These are phyloP conservation scores for Hygrocybe coccinea DNA, from an alignment of 768 basidiomycete species.

Conservation along the genomic window DNA sequence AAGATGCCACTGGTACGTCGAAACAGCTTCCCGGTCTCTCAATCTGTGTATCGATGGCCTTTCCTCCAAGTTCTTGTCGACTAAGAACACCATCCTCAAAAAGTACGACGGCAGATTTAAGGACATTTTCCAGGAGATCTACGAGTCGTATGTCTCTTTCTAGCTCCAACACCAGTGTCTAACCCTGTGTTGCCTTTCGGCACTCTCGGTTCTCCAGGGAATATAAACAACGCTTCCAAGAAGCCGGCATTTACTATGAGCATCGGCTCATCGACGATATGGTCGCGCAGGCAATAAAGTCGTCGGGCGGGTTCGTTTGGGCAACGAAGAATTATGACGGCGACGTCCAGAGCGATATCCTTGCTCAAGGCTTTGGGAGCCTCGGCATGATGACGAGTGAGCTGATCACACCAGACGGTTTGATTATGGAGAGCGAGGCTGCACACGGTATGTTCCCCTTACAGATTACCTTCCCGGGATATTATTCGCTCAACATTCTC, in stretches of 20 bases:
- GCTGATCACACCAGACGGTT: conserved; percentile 90
- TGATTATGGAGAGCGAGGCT: conserved; percentile 90
- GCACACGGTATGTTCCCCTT: conserved; percentile 63
- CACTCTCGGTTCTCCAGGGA: too few relatives aligned
- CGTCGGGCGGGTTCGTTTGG: conserved; percentile 86
- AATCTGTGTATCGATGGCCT: neutral
- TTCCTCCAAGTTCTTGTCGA: conserved; percentile 77
- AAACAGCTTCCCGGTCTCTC: neutral
- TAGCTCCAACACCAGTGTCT: neutral
- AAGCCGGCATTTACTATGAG: conserved; percentile 79
- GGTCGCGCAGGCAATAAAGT: conserved; percentile 98
- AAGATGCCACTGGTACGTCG: conserved; percentile 64
- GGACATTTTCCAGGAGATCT: conserved; percentile 98
- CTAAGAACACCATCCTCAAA: conserved; percentile 96
- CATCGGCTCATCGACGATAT: conserved; percentile 97
- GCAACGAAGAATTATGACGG: conserved; percentile 79
- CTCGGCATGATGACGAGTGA: conserved; percentile 99
- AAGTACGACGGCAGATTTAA: conserved; percentile 99
- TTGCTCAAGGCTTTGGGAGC: conserved; percentile 95
- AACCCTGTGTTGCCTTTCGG: neutral
- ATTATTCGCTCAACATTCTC: neutral
- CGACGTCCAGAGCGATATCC: conserved; percentile 85
- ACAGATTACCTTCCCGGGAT: neutral
- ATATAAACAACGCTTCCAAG: conserved; percentile 70
- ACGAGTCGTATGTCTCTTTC: conserved; percentile 51